Evolutionary conservation across 768 basidiomycete genomes (phyloP).

Genomic region (Tricholoma bakamatsutake): DNA sequence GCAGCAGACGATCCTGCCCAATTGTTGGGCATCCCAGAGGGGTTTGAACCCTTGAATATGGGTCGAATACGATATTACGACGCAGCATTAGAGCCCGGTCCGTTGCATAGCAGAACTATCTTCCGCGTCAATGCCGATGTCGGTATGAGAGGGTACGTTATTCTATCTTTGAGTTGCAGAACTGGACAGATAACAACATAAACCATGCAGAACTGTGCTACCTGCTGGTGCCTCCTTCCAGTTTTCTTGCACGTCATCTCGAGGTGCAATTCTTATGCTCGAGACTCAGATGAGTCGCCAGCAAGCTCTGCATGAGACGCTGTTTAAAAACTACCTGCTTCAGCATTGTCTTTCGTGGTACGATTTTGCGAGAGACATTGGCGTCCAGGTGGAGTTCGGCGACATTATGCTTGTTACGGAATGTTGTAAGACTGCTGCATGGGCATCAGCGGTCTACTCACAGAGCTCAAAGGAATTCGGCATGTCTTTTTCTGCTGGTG

Average conservation of each 20-base stretch:
- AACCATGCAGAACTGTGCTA: neutral
- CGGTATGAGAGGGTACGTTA: neutral
- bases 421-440: slow-evolving; percentile 1
- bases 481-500: slow-evolving; percentile 2
- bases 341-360: slow-evolving; percentile 3
- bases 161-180: neutral
- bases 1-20: slow-evolving; percentile 7
- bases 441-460: neutral
- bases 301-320: neutral
- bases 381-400: slow-evolving; percentile 2
- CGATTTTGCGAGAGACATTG: neutral
- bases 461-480: neutral
- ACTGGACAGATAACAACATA: neutral
- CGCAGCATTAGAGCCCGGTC: slow-evolving; percentile 8
- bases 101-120: slow-evolving; percentile 6
- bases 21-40: slow-evolving; percentile 7
- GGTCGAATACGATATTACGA: slow-evolving; percentile 4
- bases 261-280: neutral
- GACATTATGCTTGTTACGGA: neutral
- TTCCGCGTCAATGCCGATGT: neutral
- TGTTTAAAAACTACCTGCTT: slow-evolving; percentile 1
- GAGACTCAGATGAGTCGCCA: slow-evolving; percentile 2
- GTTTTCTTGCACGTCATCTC: slow-evolving; percentile 2
- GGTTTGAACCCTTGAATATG: slow-evolving; percentile 5
- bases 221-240: neutral